Percentiles rank a stretch among this genome's conserved stretches.
These are phyloP conservation scores for Pleurotus ostreatus DNA, from an alignment of 768 basidiomycete genomes.

Conservation along the genomic window DNA sequence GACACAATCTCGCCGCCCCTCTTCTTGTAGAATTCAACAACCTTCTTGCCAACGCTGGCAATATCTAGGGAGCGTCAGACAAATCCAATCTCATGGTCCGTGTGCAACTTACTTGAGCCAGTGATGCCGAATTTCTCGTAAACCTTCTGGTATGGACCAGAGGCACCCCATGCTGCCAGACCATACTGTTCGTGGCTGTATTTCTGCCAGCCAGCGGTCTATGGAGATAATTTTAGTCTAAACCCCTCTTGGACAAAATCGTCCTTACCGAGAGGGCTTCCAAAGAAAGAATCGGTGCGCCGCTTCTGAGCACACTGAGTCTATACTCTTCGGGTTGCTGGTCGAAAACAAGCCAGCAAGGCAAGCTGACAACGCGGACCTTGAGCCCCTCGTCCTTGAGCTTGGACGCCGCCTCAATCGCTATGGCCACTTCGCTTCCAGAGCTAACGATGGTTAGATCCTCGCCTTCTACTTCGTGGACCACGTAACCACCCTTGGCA, in stretches of 20 bases:
- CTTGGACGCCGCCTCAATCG: slow-evolving; percentile 79
- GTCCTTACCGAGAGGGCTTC: slow-evolving; percentile 64
- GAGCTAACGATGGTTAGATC: slow-evolving; percentile 87
- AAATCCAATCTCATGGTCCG: not conserved
- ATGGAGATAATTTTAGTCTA: slow-evolving; percentile 14
- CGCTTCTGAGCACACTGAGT: slow-evolving; percentile 81
- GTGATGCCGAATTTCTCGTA: slow-evolving; percentile 91
- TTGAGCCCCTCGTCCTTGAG: slow-evolving; percentile 76
- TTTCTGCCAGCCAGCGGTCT: slow-evolving; percentile 82
- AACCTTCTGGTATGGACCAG: slow-evolving; percentile 85
- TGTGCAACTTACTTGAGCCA: slow-evolving; percentile 50
- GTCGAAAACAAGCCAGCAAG: slow-evolving; percentile 88
- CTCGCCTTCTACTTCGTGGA: slow-evolving; percentile 76
- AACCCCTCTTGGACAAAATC: not conserved
- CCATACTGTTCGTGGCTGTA: slow-evolving; percentile 91
- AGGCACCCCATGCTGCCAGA: slow-evolving; percentile 76
- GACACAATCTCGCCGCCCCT: slow-evolving; percentile 68
- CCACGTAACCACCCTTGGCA: slow-evolving; percentile 81
- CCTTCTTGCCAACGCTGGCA: slow-evolving; percentile 79
- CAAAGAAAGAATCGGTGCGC: slow-evolving; percentile 84
- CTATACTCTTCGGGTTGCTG: slow-evolving; percentile 76
- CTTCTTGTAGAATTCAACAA: slow-evolving; percentile 83
- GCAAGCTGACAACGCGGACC: slow-evolving; percentile 81
- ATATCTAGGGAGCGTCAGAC: slow-evolving; percentile 46
- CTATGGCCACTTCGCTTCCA: slow-evolving; percentile 88